Percentiles rank a stretch among this genome's conserved stretches.
phyloP scores from a whole-genome alignment of 768 basidiomycete species.

The Amanita muscaria region DNA sequence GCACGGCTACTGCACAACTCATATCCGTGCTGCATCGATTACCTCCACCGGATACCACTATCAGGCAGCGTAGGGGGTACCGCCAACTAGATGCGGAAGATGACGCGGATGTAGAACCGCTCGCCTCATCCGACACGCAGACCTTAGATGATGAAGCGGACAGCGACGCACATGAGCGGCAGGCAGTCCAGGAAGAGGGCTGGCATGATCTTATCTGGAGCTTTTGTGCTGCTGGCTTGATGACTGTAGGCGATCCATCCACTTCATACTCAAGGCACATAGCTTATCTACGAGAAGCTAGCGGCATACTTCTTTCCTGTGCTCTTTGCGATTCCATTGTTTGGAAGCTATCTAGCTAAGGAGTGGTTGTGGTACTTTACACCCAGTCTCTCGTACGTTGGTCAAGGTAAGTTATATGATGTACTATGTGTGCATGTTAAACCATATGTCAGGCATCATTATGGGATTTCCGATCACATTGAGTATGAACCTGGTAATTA shows the following conservation, averaged over 20 bases:
- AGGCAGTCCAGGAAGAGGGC: constrained; percentile 52
- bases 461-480: constrained; percentile 96
- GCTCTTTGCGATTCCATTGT: constrained; percentile 77
- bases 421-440: constrained; percentile 2
- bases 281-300: constrained; percentile 38
- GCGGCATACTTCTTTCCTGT: constrained; percentile 86
- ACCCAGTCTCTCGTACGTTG: constrained; percentile 86
- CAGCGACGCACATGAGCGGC: constrained; percentile 28
- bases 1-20: constrained; percentile 92
- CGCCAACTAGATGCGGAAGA: constrained; percentile 31
- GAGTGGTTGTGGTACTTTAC: constrained; percentile 94
- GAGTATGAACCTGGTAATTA: constrained; percentile 79
- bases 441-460: constrained; percentile 59
- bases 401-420: constrained; percentile 55
- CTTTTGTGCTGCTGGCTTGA: constrained; percentile 60
- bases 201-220: constrained; percentile 76
- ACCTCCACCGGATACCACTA: constrained; percentile 52
- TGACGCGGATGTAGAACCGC: constrained; percentile 14
- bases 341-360: constrained; percentile 73
- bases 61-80: constrained; percentile 54
- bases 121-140: constrained; percentile 9
- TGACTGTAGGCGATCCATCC: constrained; percentile 59
- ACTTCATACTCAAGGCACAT: constrained; percentile 1
- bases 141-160: constrained; percentile 24
- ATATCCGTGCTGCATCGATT: constrained; percentile 82